Evolutionary conservation across 192 early-diverging fungal species (phyloP).

Genomic region (Umbelopsis isabellina): DNA sequence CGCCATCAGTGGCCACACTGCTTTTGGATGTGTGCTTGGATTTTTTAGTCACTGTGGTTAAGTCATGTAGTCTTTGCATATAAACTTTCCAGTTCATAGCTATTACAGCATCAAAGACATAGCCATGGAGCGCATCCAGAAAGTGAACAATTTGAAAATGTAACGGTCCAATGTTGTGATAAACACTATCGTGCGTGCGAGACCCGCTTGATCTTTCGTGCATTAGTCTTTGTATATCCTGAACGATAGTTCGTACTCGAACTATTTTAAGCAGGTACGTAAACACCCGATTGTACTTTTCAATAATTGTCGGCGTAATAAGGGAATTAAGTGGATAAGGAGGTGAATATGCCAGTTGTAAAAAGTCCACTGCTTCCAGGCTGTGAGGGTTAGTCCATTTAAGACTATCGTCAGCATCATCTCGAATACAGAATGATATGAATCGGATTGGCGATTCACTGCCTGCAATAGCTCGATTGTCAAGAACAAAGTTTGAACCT

Average conservation of each 20-base stretch:
- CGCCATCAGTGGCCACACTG: neutral
- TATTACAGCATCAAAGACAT: constrained; percentile 47
- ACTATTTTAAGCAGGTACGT: constrained; percentile 49
- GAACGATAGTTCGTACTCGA: constrained; percentile 38
- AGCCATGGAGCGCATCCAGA: constrained; percentile 48
- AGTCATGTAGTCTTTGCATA: constrained; percentile 40
- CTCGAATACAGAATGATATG: constrained; percentile 19
- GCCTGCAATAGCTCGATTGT: too few relatives aligned
- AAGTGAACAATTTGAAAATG: constrained; percentile 55
- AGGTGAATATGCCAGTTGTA: constrained; percentile 50
- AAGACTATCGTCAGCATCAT: neutral
- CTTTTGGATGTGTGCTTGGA: neutral
- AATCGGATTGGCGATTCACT: neutral
- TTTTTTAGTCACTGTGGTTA: constrained; percentile 21
- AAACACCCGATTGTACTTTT: constrained; percentile 55
- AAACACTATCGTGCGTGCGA: neutral
- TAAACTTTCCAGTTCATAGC: constrained; percentile 47
- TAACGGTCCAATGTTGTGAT: constrained; percentile 38
- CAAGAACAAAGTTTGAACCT: neutral
- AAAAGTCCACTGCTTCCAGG: constrained; percentile 55
- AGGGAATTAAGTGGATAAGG: constrained; percentile 49
- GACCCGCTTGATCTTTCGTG: constrained; percentile 31
- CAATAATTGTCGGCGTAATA: constrained; percentile 39
- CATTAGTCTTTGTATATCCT: constrained; percentile 39
- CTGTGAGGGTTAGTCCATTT: constrained; percentile 47